Percentiles rank a stretch among this genome's conserved stretches.
Evolutionary conservation across 495 filamentous ascomycete species (phyloP).

Genomic region (Tuber aestivum): DNA sequence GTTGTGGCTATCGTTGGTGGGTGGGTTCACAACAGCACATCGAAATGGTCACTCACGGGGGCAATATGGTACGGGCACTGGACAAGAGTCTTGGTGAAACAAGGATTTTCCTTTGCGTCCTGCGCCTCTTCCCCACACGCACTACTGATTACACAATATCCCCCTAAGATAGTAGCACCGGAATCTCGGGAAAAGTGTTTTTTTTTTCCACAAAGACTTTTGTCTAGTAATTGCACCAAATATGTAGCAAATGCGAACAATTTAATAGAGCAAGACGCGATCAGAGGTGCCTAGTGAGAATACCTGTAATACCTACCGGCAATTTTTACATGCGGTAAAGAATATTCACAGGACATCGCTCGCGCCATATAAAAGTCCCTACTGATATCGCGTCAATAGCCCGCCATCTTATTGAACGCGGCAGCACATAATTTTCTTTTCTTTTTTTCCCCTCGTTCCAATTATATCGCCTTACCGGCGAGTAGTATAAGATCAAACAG

Average conservation of each 20-base stretch:
- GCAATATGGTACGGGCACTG: background rate
- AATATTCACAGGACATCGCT: background rate
- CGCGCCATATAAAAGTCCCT: background rate
- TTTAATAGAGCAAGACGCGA: background rate
- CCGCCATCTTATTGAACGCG: background rate
- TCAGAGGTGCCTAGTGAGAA: background rate
- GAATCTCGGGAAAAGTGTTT: background rate
- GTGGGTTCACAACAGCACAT: background rate
- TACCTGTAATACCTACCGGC: background rate
- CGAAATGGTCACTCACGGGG: background rate
- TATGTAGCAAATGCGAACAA: background rate
- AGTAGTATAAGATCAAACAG: background rate
- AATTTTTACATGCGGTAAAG: background rate
- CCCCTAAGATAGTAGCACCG: background rate
- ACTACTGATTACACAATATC: background rate
- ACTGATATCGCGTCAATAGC: background rate
- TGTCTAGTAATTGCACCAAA: background rate
- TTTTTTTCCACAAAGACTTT: background rate
- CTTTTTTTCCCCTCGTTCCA: background rate
- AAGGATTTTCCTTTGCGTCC: background rate
- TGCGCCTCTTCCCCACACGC: background rate
- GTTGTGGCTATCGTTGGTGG: background rate
- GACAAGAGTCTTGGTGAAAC: background rate
- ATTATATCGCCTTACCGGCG: background rate
- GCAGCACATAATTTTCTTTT: background rate